phyloP scores from a whole-genome alignment of 2,329 filamentous ascomycete genomes.

The Chrysosporium keratinophilum region DNA sequence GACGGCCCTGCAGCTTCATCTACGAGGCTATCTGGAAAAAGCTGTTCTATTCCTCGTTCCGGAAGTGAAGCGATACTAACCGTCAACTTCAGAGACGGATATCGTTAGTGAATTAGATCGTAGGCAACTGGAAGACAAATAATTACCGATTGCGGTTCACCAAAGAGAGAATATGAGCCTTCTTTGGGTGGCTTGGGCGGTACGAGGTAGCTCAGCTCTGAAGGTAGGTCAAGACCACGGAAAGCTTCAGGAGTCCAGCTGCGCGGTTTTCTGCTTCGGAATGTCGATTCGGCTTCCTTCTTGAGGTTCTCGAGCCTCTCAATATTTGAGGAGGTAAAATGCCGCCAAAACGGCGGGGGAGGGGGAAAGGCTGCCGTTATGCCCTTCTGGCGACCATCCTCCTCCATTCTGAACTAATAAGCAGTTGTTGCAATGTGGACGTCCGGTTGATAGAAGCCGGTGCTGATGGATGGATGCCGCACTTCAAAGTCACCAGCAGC shows the following conservation, averaged over 20 bases:
- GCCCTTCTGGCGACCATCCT: conserved; percentile 39
- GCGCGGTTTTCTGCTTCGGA: conserved; percentile 21
- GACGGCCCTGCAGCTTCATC: conserved; percentile 39
- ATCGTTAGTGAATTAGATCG: background rate
- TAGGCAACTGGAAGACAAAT: conserved; percentile 15
- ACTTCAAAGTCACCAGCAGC: background rate
- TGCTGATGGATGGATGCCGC: background rate
- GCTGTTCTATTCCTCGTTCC: conserved; percentile 59
- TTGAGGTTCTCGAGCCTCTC: conserved; percentile 47
- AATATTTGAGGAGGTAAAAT: conserved; percentile 70
- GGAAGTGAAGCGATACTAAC: conserved; percentile 58
- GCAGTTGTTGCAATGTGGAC: background rate
- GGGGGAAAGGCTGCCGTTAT: conserved; percentile 63
- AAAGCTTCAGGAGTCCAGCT: conserved; percentile 28
- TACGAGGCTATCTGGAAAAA: conserved; percentile 46
- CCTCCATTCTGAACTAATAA: conserved; percentile 45
- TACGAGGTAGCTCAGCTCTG: conserved; percentile 65
- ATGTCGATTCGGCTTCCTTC: conserved; percentile 25
- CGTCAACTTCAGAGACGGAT: conserved; percentile 31
- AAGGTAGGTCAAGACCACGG: conserved; percentile 45
- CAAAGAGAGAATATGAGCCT: conserved; percentile 66
- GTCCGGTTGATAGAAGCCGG: background rate
- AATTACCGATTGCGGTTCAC: conserved; percentile 50
- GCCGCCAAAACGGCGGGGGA: conserved; percentile 80
- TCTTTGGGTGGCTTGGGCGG: conserved; percentile 65